phyloP scores from a whole-genome alignment of 192 early-diverging fungal genomes.

The Coemansia sp. region DNA sequence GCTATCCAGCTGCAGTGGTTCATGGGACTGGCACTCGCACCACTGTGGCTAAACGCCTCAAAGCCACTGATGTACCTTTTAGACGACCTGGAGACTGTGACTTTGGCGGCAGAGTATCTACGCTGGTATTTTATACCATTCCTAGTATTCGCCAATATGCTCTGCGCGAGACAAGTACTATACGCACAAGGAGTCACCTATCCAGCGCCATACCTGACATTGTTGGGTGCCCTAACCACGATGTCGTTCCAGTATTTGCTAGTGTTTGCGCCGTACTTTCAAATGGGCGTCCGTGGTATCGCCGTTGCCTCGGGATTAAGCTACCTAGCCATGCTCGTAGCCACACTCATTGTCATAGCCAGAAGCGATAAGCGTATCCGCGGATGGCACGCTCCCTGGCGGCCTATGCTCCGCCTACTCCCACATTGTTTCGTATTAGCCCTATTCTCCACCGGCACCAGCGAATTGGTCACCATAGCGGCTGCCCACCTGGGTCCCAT shows the following conservation, averaged over 20 bases:
- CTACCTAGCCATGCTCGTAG: slow-evolving; percentile 63
- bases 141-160: slow-evolving; percentile 35
- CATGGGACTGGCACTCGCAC: slow-evolving; percentile 40
- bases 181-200: slow-evolving; percentile 55
- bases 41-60: slow-evolving; percentile 37
- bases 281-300: slow-evolving; percentile 70
- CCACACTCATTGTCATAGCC: slow-evolving; percentile 59
- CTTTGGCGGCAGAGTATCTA: slow-evolving; percentile 34
- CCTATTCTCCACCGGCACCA: slow-evolving; percentile 52
- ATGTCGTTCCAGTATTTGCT: slow-evolving; percentile 44
- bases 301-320: slow-evolving; percentile 67
- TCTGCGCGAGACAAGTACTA: slow-evolving; percentile 42
- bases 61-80: slow-evolving; percentile 26
- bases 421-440: slow-evolving; percentile 36
- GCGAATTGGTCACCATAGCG: slow-evolving; percentile 72
- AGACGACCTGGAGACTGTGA: slow-evolving; percentile 16
- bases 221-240: slow-evolving; percentile 39
- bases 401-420: slow-evolving; percentile 35
- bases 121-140: slow-evolving; percentile 57
- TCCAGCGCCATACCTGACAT: slow-evolving; percentile 47
- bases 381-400: slow-evolving; percentile 38
- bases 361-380: slow-evolving; percentile 35
- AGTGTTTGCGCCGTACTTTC: slow-evolving; percentile 49
- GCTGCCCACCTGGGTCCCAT: slow-evolving; percentile 81
- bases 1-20: slow-evolving; percentile 47